Conservation (phyloP, 1,139 yeast species). For the Magnusiomyces paraingens region DNA sequence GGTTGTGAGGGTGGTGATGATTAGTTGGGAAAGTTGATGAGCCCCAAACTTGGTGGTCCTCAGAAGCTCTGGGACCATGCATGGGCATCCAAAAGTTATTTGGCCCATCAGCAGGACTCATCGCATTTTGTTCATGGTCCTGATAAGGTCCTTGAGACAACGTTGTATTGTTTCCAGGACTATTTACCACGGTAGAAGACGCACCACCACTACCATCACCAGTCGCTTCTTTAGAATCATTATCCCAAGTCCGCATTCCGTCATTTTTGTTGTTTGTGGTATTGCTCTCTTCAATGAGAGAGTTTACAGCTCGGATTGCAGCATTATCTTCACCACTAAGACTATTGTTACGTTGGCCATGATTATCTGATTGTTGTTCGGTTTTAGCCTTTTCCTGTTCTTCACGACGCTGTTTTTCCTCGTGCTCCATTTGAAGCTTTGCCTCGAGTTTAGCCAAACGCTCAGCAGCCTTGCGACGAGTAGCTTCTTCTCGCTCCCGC, state of each 20-base stretch:
- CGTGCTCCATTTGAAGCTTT: neutral
- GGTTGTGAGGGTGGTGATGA: too few species aligned
- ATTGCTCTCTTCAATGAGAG: neutral
- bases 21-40: neutral
- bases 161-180: too few species aligned
- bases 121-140: too few species aligned
- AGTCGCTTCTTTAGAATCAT: neutral
- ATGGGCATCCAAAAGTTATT: neutral
- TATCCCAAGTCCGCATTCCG: neutral
- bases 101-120: neutral
- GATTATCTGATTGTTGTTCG: neutral
- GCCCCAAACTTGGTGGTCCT: neutral
- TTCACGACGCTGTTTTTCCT: neutral
- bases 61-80: neutral
- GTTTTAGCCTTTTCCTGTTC: neutral
- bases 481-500: constrained; percentile 27
- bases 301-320: constrained; percentile 1
- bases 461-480: constrained; percentile 26
- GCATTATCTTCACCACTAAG: neutral
- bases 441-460: constrained; percentile 15
- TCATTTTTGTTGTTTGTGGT: neutral
- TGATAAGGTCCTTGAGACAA: too few species aligned
- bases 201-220: too few species aligned
- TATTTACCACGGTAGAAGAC: too few species aligned
- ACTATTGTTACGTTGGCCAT: neutral